phyloP scores from a whole-genome alignment of 1,284 basidiomycete species.

The Pisolithus thermaeus region DNA sequence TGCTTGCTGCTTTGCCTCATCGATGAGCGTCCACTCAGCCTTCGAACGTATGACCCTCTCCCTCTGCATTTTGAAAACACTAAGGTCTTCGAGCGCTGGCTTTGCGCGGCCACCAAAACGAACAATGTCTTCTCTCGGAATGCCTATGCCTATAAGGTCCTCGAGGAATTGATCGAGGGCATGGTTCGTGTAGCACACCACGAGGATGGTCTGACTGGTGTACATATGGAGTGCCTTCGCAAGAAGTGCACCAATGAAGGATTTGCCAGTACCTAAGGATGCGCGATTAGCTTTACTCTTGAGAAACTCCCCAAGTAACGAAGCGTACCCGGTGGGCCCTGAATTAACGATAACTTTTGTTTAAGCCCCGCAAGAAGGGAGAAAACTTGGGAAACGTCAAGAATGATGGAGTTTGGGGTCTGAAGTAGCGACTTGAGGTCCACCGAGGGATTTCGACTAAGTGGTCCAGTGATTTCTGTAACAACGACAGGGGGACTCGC shows the following conservation, averaged over 20 bases:
- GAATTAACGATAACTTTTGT: conserved; percentile 52
- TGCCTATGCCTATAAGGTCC: conserved; percentile 52
- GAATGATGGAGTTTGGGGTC: conserved; percentile 33
- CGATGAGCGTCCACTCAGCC: conserved; percentile 36
- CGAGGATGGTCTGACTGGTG: conserved; percentile 44
- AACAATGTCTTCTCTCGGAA: conserved; percentile 40
- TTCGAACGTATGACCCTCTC: conserved; percentile 16
- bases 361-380: conserved; percentile 49
- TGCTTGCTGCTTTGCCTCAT: conserved; percentile 29
- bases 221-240: conserved; percentile 49
- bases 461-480: conserved; percentile 26
- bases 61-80: conserved; percentile 30
- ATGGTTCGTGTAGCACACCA: conserved; percentile 65
- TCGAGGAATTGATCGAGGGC: conserved; percentile 61
- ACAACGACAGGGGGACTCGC: conserved; percentile 6
- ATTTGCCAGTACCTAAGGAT: conserved; percentile 53
- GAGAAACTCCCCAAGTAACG: background rate
- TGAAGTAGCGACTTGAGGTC: conserved; percentile 38
- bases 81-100: conserved; percentile 36
- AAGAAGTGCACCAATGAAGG: conserved; percentile 58
- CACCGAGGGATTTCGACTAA: conserved; percentile 30
- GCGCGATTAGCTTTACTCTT: background rate
- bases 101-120: conserved; percentile 54
- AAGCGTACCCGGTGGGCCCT: conserved; percentile 57
- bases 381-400: conserved; percentile 46